A percentile compares a stretch with the other conserved stretches of the same genome.
phyloP scores from a whole-genome alignment of 2,329 filamentous ascomycete species.

The Colletotrichum aenigma region DNA sequence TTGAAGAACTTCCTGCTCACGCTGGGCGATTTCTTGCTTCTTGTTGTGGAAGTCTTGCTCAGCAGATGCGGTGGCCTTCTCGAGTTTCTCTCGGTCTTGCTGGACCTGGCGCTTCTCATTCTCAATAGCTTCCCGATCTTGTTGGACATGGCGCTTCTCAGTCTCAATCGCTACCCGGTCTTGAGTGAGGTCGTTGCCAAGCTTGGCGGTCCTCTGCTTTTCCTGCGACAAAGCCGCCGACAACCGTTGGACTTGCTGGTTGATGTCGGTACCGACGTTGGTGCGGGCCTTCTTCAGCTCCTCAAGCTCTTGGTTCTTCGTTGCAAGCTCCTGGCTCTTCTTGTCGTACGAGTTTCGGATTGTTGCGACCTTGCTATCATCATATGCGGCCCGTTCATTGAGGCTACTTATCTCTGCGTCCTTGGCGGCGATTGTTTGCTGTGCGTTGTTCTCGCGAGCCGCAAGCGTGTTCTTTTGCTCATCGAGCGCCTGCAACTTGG shows the following conservation, averaged over 20 bases:
- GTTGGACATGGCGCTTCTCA: neutral
- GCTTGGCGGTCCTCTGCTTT: neutral
- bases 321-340: neutral
- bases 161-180: neutral
- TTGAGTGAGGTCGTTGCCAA: neutral
- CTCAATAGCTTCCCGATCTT: neutral
- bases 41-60: neutral
- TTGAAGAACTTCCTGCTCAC: neutral
- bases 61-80: neutral
- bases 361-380: neutral
- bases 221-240: neutral
- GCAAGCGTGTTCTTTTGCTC: neutral
- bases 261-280: neutral
- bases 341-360: neutral
- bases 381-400: neutral
- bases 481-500: neutral
- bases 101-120: neutral
- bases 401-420: neutral
- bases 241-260: neutral
- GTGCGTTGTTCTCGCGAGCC: neutral
- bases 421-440: neutral
- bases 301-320: neutral
- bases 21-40: neutral
- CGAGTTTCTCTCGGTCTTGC: neutral
- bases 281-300: neutral